These are phyloP conservation scores for Rhodamnia rubescens DNA, from an alignment of 345 rosid genomes.

Conservation along the genomic window DNA sequence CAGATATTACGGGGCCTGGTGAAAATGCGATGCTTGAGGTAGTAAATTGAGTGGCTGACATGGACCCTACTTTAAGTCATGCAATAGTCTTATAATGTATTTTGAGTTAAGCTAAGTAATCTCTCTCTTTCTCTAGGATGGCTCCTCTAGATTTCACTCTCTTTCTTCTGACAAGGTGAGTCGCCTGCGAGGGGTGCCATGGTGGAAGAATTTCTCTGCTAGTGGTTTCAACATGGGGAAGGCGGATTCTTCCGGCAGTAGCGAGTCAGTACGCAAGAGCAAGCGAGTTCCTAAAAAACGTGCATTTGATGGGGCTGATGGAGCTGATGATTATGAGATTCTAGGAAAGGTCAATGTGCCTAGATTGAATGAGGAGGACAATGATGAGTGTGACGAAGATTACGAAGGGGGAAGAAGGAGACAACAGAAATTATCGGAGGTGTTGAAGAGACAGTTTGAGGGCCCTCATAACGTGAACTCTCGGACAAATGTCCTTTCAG, in stretches of 20 bases:
- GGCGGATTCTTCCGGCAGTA: conserved; percentile 29
- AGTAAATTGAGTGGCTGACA: background rate
- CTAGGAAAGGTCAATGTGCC: conserved; percentile 60
- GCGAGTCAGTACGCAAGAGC: conserved; percentile 63
- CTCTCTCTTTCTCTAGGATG: conserved; percentile 2
- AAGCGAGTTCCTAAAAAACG: conserved; percentile 65
- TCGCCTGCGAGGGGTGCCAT: conserved; percentile 55
- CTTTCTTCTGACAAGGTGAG: conserved; percentile 36
- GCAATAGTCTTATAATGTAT: background rate
- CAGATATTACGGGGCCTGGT: conserved; percentile 15
- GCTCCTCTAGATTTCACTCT: conserved; percentile 2
- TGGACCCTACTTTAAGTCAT: background rate
- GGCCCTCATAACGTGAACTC: background rate
- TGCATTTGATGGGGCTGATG: conserved; percentile 43
- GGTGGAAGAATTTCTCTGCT: conserved; percentile 52
- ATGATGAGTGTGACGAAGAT: conserved; percentile 33
- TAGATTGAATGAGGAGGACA: conserved; percentile 20
- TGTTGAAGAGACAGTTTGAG: background rate
- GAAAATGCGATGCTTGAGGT: background rate
- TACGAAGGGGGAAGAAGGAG: background rate
- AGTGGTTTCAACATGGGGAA: conserved; percentile 43
- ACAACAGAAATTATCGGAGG: background rate
- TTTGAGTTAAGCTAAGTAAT: background rate
- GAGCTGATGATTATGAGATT: conserved; percentile 76
- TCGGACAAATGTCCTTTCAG: background rate